These are phyloP conservation scores for Annulohypoxylon nitens DNA, from an alignment of 495 filamentous ascomycete genomes.

Conservation along the genomic window DNA sequence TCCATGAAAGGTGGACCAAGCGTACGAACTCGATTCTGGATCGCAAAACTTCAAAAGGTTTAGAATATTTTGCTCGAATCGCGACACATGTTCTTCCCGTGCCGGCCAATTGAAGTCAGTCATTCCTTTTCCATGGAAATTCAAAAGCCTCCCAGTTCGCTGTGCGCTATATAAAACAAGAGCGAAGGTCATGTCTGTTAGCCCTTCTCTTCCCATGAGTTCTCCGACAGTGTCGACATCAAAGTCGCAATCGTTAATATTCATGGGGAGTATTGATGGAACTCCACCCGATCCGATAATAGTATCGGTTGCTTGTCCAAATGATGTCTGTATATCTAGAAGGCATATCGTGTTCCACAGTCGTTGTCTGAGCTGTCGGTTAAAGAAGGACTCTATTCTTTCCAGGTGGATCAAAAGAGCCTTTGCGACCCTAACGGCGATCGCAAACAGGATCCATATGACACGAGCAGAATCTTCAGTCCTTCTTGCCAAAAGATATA, in stretches of 20 bases:
- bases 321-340: conserved; percentile 32
- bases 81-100: conserved; percentile 11
- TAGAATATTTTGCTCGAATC: conserved; percentile 23
- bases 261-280: neutral
- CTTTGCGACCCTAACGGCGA: conserved; percentile 37
- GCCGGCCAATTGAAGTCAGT: conserved; percentile 7
- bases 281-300: conserved; percentile 14
- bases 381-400: conserved; percentile 26
- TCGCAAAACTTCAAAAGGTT: conserved; percentile 36
- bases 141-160: conserved; percentile 21
- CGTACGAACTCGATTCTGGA: conserved; percentile 33
- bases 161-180: conserved; percentile 34
- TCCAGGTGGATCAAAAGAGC: conserved; percentile 10
- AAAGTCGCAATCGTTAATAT: conserved; percentile 36
- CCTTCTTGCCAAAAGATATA: conserved; percentile 36
- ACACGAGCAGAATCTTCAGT: conserved; percentile 35
- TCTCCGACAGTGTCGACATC: conserved; percentile 17
- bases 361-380: conserved; percentile 26
- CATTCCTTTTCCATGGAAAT: conserved; percentile 11
- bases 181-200: conserved; percentile 34
- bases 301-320: conserved; percentile 28
- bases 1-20: conserved; percentile 37
- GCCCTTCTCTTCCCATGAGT: conserved; percentile 3
- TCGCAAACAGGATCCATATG: conserved; percentile 34
- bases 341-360: conserved; percentile 41